Evolutionary conservation across 169 alveolate species (phyloP), one percentile per base, ranked within the genome.

Genomic region (Cryptosporidium ryanae): DNA sequence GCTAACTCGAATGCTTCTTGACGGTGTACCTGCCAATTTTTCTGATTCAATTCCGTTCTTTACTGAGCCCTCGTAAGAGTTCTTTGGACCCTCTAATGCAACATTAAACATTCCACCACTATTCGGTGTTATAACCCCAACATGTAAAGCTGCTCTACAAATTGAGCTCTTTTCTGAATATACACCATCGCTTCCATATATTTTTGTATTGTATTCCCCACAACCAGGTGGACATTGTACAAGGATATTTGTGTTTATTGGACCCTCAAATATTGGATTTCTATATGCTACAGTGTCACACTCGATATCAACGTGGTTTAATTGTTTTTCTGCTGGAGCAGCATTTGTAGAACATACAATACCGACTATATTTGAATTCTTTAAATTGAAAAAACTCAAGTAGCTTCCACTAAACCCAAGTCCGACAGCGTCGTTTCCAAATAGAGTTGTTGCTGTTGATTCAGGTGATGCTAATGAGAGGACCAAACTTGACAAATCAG

Each of bases 61-160:
- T 34, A 82, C 66, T 23, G 95, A 91, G 0, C 98, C 97, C 54
- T 92, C 96, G 82, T 94, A 95, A 48, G 90, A 93, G 29, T 84
- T 91, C 44, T 90, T 66, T 6, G 96, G 96, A 46, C 94, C 93
- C 82, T 95, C 98, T 21, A 95, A 68, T 1, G 97, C 84, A 10
- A 95, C 95, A 49, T 84, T 92, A 44, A 92, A 92, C 82, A 94
- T 90, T 6, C 93, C 92, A 43, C 98, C 98, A 25, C 92, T 93
- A 64, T 66, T 55, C 21, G 87, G 12, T 43, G 90, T 89, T 63
- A 94, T 92, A 32, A 93, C 93, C 31, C 96, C 97, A 1, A 96
- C 90, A 64, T 95, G 97, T n/a, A 95, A 90, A 21, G 96, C 97
- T 7, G 98, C 98, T 64, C 91, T 91, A 59, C 98, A 95, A 32